Base-by-base conservation (phyloP, 208 protist genomes). In the Leishmania arabica region DNA sequence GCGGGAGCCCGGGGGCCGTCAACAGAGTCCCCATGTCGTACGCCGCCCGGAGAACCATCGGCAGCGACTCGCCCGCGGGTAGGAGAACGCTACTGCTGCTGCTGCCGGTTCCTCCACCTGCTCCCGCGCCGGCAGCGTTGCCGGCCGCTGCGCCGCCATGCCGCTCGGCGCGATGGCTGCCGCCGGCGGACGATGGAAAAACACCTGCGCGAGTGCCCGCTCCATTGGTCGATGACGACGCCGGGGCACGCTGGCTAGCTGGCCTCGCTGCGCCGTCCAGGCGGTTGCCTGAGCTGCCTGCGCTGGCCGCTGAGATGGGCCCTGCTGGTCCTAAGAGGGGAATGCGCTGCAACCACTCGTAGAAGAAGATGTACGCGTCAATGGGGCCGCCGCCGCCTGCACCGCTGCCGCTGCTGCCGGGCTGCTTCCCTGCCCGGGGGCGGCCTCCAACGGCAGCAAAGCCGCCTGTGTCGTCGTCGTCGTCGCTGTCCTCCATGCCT, bases 1-100 rank as follows among this genome's bases (percentile, higher is more conserved):
- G 62, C 42, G 86, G 77, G 40, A 92, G 83, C 15, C 90, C 89
- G 0, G 90, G 91, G 1, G 89, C 19, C 7, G 85, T 80, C 47
- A 93, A 80, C 34, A 95, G 75, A 40, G 65, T 66, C 15, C 86
- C 78, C 81, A 96, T 81, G 74, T 93, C 90, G 65, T 91, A 92
- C 4, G 91, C 93, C 2, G 88, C 88, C n/a, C 92, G 92, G 80
- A 95, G 77, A 62, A 95, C 92, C 37, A 84, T 81, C 21, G 92
- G 74, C 27, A 95, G 86, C 42, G 78, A 78, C 71, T 93, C 89
- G 7, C 89, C 90, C 13, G 64, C 75, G 1, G 92, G 92, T 37
- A 94, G 47, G 65, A 87, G 53, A 19, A 81, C 68, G 88, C 73
- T 15, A 76, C 84, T 62, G 78, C 78, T 37, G 56, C 75, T 31